Base-by-base conservation (phyloP, 768 basidiomycete genomes). In the Boletus edulis region DNA sequence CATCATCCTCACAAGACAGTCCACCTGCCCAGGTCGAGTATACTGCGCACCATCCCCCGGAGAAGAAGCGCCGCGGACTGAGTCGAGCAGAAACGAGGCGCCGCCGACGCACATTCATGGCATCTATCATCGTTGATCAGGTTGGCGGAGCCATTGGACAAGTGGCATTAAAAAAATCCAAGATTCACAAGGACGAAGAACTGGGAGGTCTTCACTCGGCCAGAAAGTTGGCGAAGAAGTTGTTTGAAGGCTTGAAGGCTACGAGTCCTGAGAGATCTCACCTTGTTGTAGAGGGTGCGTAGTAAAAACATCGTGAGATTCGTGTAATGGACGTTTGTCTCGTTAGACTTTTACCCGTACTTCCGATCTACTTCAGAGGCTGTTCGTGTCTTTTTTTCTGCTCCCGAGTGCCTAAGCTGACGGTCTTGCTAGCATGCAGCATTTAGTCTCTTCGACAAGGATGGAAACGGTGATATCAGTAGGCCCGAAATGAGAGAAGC, bases 401-500 rank as follows among this genome's bases (percentile, higher is more conserved):
- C 10, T 45, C 12, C 7, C 4, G 10, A 15, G 20, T 32, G 11
- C 31, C 18, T 20, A 46, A 34, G 32, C 45, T 52, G n/a, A 62
- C n/a, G 22, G 14, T 32, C 49, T 51, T 22, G 46, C 9, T 63
- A 88, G 83, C 81, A 86, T 53, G 81, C 79, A 27, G 86, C 86
- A 11, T 91, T 91, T 58, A 72, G 75, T 13, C 58, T 89, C 7
- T 91, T 91, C 56, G 89, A 91, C 65, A 87, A 85, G 65, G 89
- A 91, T 66, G 84, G 79, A n/a, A 92, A 92, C 62, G 90, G 89
- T 11, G 89, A 91, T 60, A 86, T 91, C 45, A 79, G 77, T 3
- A 90, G 84, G 66, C 76, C 73, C 18, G 90, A 92, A 69, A 92
- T 91, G 88, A 80, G 90, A 34, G 87, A 89, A 63, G 87, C 86